phyloP scores from a whole-genome alignment of 176 grass and related monocot genomes.

The Oryza brachyantha region DNA sequence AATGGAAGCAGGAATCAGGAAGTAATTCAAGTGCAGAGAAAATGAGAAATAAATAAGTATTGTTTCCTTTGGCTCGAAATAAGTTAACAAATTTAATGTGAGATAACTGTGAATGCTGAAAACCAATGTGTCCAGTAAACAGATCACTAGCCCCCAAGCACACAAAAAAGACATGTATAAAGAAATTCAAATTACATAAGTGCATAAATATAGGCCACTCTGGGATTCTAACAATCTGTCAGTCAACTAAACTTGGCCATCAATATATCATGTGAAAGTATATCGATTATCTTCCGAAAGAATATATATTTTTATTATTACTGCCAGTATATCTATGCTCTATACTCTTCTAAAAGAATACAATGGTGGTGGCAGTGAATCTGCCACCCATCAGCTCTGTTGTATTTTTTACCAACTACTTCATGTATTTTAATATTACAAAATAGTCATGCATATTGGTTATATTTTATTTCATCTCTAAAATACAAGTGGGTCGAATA shows the following conservation, averaged over 20 bases:
- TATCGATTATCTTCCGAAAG: too few relatives aligned
- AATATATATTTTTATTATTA: not conserved
- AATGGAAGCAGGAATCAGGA: not conserved
- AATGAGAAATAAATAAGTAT: not conserved
- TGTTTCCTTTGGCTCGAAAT: not conserved
- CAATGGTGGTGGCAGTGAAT: too few relatives aligned
- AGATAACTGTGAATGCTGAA: not conserved
- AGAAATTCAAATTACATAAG: not conserved
- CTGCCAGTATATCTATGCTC: not conserved
- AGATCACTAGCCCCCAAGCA: not conserved
- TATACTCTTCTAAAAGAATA: too few relatives aligned
- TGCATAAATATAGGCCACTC: not conserved
- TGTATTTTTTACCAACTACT: too few relatives aligned
- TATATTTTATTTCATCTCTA: too few relatives aligned
- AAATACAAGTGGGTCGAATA: too few relatives aligned
- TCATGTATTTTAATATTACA: too few relatives aligned
- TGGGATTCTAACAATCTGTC: not conserved
- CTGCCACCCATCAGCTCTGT: too few relatives aligned
- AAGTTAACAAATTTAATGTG: not conserved
- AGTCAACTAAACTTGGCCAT: too few relatives aligned
- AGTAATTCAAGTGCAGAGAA: conserved; percentile 6
- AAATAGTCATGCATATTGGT: too few relatives aligned
- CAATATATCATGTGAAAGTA: too few relatives aligned
- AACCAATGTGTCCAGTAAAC: not conserved
- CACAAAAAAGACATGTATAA: not conserved